Evolutionary conservation across 1,284 basidiomycete species (phyloP).

Genomic region (Sporisorium iseilematis-ciliati): DNA sequence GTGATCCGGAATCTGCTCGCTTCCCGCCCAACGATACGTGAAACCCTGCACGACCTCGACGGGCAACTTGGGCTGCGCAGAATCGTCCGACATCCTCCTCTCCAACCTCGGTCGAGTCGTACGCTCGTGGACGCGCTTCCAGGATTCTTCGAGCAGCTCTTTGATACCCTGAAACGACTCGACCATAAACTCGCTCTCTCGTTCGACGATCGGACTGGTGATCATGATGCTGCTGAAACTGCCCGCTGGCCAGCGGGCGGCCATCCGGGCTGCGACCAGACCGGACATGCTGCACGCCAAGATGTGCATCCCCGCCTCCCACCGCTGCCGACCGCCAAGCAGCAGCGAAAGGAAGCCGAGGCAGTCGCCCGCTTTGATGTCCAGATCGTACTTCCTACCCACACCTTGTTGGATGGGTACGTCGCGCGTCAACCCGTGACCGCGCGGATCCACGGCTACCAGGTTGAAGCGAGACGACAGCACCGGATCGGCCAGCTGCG

Average conservation of each 20-base stretch:
- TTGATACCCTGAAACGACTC: slow-evolving; percentile 35
- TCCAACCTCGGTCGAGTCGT: background rate
- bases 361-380: slow-evolving; percentile 26
- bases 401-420: slow-evolving; percentile 6
- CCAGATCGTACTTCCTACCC: slow-evolving; percentile 20
- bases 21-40: slow-evolving; percentile 30
- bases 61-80: slow-evolving; percentile 3
- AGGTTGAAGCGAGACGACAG: slow-evolving; percentile 20
- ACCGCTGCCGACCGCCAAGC: background rate
- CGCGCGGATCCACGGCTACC: slow-evolving; percentile 24
- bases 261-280: slow-evolving; percentile 23
- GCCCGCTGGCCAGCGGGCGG: slow-evolving; percentile 3
- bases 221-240: slow-evolving; percentile 20
- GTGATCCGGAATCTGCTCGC: slow-evolving; percentile 21
- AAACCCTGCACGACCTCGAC: slow-evolving; percentile 34
- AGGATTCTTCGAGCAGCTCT: slow-evolving; percentile 21
- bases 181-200: slow-evolving; percentile 23
- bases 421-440: slow-evolving; percentile 24
- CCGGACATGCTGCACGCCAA: slow-evolving; percentile 28
- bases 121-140: slow-evolving; percentile 1
- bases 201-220: slow-evolving; percentile 20
- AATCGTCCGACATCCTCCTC: background rate
- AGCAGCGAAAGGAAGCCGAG: slow-evolving; percentile 9
- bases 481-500: slow-evolving; percentile 14
- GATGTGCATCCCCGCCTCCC: slow-evolving; percentile 19